phyloP scores from a whole-genome alignment of 768 basidiomycete genomes.

The Daedaleopsis nitida region DNA sequence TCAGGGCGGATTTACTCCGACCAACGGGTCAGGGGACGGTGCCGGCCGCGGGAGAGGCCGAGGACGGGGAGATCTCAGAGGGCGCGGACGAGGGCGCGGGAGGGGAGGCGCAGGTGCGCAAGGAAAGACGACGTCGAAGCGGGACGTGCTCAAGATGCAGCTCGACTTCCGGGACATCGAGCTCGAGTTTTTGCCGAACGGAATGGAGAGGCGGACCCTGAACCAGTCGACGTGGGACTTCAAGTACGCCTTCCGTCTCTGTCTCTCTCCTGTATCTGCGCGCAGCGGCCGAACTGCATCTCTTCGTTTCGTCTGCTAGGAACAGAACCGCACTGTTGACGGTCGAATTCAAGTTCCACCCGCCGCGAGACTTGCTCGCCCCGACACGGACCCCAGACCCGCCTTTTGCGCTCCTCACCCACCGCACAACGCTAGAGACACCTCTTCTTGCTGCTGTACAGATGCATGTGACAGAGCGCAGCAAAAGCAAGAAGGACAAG shows the following conservation, averaged over 20 bases:
- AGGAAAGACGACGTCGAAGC: slow-evolving; percentile 51
- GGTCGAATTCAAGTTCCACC: slow-evolving; percentile 70
- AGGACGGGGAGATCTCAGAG: slow-evolving; percentile 21
- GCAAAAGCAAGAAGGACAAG: slow-evolving; percentile 46
- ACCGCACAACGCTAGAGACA: slow-evolving; percentile 56
- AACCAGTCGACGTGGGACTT: slow-evolving; percentile 87
- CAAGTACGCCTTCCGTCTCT: slow-evolving; percentile 54
- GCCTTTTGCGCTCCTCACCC: slow-evolving; percentile 59
- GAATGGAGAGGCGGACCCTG: slow-evolving; percentile 76
- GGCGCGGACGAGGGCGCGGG: slow-evolving; percentile 33
- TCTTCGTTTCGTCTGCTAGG: slow-evolving; percentile 40
- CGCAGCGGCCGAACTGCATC: slow-evolving; percentile 6
- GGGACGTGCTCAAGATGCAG: slow-evolving; percentile 67
- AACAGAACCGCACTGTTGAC: slow-evolving; percentile 69
- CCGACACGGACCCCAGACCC: slow-evolving; percentile 36
- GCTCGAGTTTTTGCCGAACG: slow-evolving; percentile 73
- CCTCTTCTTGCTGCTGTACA: slow-evolving; percentile 55
- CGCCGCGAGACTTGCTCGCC: slow-evolving; percentile 47
- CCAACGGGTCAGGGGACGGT: slow-evolving; percentile 28
- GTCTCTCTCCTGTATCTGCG: slow-evolving; percentile 1
- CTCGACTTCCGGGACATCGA: slow-evolving; percentile 70
- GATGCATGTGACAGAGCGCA: slow-evolving; percentile 44
- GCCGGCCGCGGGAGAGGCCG: slow-evolving; percentile 26
- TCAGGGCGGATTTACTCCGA: slow-evolving; percentile 54
- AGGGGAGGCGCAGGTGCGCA: slow-evolving; percentile 32